Evolutionary conservation across 2,329 filamentous ascomycete species (phyloP).

Genomic region (Venturia aucupariae): DNA sequence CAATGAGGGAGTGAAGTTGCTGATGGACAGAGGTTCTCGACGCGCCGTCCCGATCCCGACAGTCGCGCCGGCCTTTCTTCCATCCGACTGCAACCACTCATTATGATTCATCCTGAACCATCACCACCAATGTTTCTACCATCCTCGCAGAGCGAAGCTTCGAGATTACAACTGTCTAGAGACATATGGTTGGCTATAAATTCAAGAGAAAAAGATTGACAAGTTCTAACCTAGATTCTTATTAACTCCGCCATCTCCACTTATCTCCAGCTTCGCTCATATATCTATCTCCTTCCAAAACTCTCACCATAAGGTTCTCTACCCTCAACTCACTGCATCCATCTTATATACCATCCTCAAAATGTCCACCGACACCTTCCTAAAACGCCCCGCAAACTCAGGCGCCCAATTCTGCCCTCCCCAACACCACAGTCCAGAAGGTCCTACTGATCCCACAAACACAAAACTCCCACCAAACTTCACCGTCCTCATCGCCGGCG

Average conservation of each 20-base stretch:
- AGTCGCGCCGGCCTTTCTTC: neutral
- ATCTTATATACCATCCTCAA: neutral
- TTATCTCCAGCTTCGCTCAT: neutral
- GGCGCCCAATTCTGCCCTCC: constrained; percentile 5
- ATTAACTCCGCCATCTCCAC: constrained; percentile 4
- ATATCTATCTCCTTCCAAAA: neutral
- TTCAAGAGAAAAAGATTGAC: neutral
- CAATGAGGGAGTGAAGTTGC: no score
- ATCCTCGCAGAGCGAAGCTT: neutral
- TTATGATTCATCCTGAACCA: neutral
- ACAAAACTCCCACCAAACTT: constrained; percentile 9
- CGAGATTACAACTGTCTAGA: neutral
- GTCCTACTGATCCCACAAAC: constrained; percentile 8
- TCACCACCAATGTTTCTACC: neutral
- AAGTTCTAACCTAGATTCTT: neutral
- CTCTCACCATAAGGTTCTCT: neutral
- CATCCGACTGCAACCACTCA: neutral
- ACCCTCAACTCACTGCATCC: neutral
- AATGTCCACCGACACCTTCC: neutral
- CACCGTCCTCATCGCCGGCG: constrained; percentile 13
- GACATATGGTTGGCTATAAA: neutral
- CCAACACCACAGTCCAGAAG: constrained; percentile 4
- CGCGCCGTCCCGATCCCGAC: no score
- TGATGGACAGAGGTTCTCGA: no score
- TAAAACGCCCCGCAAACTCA: constrained; percentile 1